Evolutionary conservation across 345 rosid species (phyloP).

Genomic region (Eucalyptus coolabah): DNA sequence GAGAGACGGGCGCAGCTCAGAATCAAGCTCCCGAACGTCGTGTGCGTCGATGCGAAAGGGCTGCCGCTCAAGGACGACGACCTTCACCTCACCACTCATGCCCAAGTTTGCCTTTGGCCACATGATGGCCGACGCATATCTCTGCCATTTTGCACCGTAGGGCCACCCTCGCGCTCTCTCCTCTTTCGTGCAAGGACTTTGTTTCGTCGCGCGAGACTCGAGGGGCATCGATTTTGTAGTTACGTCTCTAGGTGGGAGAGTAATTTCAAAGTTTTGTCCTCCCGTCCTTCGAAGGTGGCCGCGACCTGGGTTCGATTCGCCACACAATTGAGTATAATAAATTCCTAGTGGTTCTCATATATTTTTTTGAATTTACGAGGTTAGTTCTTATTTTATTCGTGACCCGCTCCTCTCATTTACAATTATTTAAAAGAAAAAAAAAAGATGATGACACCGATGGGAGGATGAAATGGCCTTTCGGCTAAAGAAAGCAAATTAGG

Average conservation of each 20-base stretch:
- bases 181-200: too few relatives aligned
- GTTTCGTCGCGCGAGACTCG: too few relatives aligned
- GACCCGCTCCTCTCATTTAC: too few relatives aligned
- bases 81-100: conserved; percentile 58
- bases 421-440: too few relatives aligned
- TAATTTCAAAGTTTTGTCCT: background rate
- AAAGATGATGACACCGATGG: too few relatives aligned
- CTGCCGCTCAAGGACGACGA: conserved; percentile 48
- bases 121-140: conserved; percentile 50
- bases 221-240: too few relatives aligned
- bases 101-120: conserved; percentile 59
- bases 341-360: too few relatives aligned
- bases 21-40: conserved; percentile 37
- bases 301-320: background rate
- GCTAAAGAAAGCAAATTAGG: too few relatives aligned
- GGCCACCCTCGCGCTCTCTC: background rate
- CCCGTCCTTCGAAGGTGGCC: background rate
- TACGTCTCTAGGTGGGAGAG: too few relatives aligned
- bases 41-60: conserved; percentile 67
- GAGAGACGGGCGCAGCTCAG: conserved; percentile 69
- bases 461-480: too few relatives aligned
- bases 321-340: background rate
- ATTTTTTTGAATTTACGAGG: too few relatives aligned
- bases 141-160: conserved; percentile 8
- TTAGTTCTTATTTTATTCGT: too few relatives aligned